phyloP scores from a whole-genome alignment of 768 basidiomycete species.

The Leccinum rimulosum region DNA sequence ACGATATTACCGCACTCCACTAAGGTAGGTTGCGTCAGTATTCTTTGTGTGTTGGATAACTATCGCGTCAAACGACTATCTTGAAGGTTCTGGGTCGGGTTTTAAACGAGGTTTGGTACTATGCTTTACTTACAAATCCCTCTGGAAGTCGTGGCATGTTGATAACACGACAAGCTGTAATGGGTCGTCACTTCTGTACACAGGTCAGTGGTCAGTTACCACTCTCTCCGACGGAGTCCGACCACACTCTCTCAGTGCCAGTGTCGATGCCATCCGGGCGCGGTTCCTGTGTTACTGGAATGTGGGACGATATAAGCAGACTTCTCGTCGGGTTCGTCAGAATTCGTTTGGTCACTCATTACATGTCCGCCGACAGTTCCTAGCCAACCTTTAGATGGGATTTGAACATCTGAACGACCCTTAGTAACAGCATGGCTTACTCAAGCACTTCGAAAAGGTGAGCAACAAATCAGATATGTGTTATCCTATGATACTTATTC shows the following conservation, averaged over 20 bases:
- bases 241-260: no score
- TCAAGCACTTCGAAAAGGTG: neutral
- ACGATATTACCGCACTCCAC: neutral
- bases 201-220: neutral
- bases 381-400: neutral
- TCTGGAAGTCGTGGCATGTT: neutral
- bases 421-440: neutral
- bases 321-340: neutral
- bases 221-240: neutral
- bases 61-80: neutral
- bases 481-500: neutral
- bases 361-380: neutral
- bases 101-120: no score
- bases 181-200: neutral
- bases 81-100: no score
- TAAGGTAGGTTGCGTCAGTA: neutral
- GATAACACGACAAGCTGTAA: neutral
- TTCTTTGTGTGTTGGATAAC: neutral
- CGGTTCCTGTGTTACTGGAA: conserved; percentile 2
- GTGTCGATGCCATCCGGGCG: neutral
- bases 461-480: neutral
- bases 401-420: neutral
- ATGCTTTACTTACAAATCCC: neutral
- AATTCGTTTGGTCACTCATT: neutral
- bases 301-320: neutral